These are phyloP conservation scores for Urtica urens DNA, from an alignment of 306 rosid genomes.

Conservation along the genomic window DNA sequence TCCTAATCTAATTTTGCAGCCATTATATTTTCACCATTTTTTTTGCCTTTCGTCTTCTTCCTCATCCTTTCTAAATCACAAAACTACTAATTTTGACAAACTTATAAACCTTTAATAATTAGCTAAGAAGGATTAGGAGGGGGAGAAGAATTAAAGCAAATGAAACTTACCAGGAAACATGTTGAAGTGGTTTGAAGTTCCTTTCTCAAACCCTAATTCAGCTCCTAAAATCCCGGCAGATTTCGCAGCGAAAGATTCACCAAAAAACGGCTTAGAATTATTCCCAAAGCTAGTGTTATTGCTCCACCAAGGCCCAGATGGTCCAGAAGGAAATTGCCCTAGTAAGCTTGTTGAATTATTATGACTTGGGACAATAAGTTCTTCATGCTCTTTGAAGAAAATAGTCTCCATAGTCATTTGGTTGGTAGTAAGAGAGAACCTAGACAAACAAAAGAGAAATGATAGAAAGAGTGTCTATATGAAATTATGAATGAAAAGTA, in stretches of 20 bases:
- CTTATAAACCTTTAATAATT: too few relatives aligned
- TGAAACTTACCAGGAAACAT: constrained; percentile 60
- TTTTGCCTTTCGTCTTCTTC: too few relatives aligned
- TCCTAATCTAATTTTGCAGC: too few relatives aligned
- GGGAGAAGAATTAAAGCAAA: constrained; percentile 2
- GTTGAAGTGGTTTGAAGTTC: constrained; percentile 47
- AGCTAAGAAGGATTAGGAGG: not conserved
- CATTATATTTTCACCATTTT: too few relatives aligned
- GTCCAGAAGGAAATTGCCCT: constrained; percentile 39
- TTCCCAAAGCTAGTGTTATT: constrained; percentile 44
- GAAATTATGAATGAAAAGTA: not conserved
- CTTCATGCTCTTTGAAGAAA: constrained; percentile 62
- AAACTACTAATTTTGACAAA: too few relatives aligned
- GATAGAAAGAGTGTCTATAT: not conserved
- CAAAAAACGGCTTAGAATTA: constrained; percentile 42
- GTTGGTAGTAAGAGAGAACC: constrained; percentile 12
- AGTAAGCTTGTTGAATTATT: too few relatives aligned
- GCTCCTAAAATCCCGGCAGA: constrained; percentile 31
- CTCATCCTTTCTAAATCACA: too few relatives aligned
- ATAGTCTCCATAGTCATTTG: constrained; percentile 59
- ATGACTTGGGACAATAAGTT: too few relatives aligned
- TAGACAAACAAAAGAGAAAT: constrained; percentile 7
- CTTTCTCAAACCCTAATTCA: constrained; percentile 44
- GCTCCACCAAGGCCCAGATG: constrained; percentile 62
- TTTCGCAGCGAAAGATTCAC: constrained; percentile 42